A percentile compares a stretch with the other conserved stretches of the same genome.
phyloP scores from a whole-genome alignment of 352 stramenopile genomes.

The Phytophthora tentaculata region DNA sequence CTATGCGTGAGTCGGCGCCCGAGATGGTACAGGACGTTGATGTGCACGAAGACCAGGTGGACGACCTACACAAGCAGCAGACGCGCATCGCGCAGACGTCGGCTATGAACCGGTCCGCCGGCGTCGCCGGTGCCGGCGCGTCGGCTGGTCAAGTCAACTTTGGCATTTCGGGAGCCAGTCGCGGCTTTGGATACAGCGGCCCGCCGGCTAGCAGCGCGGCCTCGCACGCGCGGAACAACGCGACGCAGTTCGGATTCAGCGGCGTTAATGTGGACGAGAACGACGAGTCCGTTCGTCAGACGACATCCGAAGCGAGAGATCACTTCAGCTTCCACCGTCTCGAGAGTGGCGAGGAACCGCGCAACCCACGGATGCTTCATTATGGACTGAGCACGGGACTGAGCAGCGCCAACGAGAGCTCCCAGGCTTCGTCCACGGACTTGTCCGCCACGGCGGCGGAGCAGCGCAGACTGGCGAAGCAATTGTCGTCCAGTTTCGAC shows the following conservation, averaged over 20 bases:
- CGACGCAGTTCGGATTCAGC: conserved; percentile 41
- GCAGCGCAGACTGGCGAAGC: conserved; percentile 22
- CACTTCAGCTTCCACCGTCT: conserved; percentile 41
- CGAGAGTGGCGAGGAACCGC: conserved; percentile 29
- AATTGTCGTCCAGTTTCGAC: conserved; percentile 58
- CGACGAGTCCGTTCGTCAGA: conserved; percentile 4
- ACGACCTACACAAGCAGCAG: conserved; percentile 60
- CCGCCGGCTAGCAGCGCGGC: conserved; percentile 28
- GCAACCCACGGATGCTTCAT: background rate
- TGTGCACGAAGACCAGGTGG: conserved; percentile 33
- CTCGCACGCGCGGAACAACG: conserved; percentile 35
- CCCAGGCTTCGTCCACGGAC: conserved; percentile 26
- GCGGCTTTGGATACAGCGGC: conserved; percentile 13
- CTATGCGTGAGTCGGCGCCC: conserved; percentile 43
- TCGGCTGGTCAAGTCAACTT: conserved; percentile 35
- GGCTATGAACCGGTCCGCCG: conserved; percentile 39
- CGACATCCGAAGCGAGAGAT: conserved; percentile 7
- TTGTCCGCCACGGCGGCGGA: conserved; percentile 23
- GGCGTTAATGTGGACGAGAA: conserved; percentile 20
- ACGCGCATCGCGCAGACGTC: conserved; percentile 63
- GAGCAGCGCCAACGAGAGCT: conserved; percentile 38
- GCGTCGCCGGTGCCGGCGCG: conserved; percentile 23
- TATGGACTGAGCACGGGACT: conserved; percentile 35
- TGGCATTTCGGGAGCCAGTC: conserved; percentile 19
- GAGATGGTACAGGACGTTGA: conserved; percentile 36